A percentile compares a stretch with the other conserved stretches of the same genome.
Conservation (phyloP, 768 basidiomycete species). For the Calocera viscosa region DNA sequence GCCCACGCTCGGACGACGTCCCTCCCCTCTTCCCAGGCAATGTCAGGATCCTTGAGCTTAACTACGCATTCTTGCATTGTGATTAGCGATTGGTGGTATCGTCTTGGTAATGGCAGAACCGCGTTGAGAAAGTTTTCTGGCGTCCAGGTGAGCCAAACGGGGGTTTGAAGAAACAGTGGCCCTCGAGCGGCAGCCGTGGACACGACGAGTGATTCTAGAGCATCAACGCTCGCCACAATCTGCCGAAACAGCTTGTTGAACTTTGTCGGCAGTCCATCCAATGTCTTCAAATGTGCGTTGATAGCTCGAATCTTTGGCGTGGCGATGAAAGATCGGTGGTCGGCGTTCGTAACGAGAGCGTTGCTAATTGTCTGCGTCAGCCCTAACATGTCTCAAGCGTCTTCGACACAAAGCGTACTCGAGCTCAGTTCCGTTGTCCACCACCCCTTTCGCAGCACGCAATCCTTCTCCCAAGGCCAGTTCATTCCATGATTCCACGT, state of each 20-base stretch:
- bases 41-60: neutral
- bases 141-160: neutral
- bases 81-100: neutral
- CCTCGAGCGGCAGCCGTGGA: neutral
- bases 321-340: neutral
- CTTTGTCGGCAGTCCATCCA: neutral
- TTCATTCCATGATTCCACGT: conserved; percentile 69
- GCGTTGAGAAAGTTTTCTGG: neutral
- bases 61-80: neutral
- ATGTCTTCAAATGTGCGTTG: neutral
- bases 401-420: conserved; percentile 43
- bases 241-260: neutral
- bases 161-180: neutral
- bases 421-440: conserved; percentile 71
- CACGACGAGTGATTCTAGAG: neutral
- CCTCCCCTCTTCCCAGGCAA: neutral
- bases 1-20: neutral
- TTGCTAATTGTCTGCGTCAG: neutral
- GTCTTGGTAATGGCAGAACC: neutral
- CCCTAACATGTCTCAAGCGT: neutral
- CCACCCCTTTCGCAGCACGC: conserved; percentile 54
- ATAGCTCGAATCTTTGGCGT: neutral
- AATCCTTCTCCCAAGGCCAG: conserved; percentile 67
- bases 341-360: neutral
- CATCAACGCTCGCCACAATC: neutral